phyloP scores from a whole-genome alignment of 2,329 filamentous ascomycete species.

The Colletotrichum salicis region DNA sequence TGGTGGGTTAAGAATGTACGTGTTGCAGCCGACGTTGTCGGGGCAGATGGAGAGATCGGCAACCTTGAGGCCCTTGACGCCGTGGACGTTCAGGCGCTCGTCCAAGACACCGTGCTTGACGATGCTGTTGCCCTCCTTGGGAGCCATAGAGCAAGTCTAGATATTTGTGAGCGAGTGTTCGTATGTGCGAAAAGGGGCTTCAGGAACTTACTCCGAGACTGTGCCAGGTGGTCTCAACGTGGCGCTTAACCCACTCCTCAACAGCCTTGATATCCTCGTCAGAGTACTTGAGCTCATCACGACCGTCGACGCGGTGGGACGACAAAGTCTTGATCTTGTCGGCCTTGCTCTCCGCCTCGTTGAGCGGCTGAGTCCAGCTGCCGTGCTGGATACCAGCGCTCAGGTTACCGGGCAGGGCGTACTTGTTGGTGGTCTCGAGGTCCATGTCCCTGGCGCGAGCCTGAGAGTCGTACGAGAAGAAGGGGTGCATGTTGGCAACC shows the following conservation, averaged over 20 bases:
- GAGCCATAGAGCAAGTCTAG: conserved; percentile 80
- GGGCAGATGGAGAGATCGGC: conserved; percentile 81
- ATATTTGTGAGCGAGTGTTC: background rate
- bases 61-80: conserved; percentile 81
- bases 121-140: conserved; percentile 79
- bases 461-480: conserved; percentile 76
- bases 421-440: conserved; percentile 78
- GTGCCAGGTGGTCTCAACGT: conserved; percentile 83
- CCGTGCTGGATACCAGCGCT: conserved; percentile 79
- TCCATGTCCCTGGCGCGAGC: conserved; percentile 79
- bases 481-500: conserved; percentile 75
- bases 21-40: conserved; percentile 80
- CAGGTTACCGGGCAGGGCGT: conserved; percentile 78
- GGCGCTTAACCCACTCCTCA: conserved; percentile 76
- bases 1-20: conserved; percentile 50
- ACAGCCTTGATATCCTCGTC: conserved; percentile 71
- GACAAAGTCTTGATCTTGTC: conserved; percentile 62
- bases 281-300: conserved; percentile 74
- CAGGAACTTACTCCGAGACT: conserved; percentile 57
- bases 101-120: conserved; percentile 84
- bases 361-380: conserved; percentile 72
- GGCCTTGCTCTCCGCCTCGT: conserved; percentile 62
- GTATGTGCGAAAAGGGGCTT: too few species aligned
- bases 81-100: conserved; percentile 81
- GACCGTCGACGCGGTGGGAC: conserved; percentile 69